A percentile compares a stretch with the other conserved stretches of the same genome.
These are phyloP conservation scores for Metschnikowia chrysomelidarum DNA, from an alignment of 805 yeast species.

Conservation along the genomic window DNA sequence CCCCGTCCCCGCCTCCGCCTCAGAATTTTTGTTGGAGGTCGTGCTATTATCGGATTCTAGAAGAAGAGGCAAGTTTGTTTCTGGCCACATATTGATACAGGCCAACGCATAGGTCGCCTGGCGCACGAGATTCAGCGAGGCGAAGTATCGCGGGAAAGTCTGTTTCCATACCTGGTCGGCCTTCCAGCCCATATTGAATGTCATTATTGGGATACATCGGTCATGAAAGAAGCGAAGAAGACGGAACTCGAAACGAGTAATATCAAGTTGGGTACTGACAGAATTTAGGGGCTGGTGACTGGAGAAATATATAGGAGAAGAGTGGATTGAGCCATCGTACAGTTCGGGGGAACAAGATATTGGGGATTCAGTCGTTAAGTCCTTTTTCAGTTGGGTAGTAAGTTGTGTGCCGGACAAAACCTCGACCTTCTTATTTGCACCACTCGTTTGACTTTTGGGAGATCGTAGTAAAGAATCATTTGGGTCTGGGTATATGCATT, in stretches of 20 bases:
- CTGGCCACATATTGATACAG: constrained; percentile 26
- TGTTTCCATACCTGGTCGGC: constrained; percentile 26
- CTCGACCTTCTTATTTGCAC: too few species aligned
- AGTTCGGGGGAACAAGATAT: not conserved
- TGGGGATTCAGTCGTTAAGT: too few species aligned
- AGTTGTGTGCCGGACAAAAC: too few species aligned
- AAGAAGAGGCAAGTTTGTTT: constrained; percentile 17
- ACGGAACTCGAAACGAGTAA: constrained; percentile 25
- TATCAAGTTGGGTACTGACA: constrained; percentile 20
- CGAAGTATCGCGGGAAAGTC: constrained; percentile 27
- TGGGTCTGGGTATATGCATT: constrained; percentile 23
- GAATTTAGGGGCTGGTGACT: constrained; percentile 13
- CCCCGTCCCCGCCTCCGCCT: not conserved
- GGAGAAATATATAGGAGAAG: not conserved
- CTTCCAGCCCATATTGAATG: constrained; percentile 22
- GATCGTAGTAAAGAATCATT: too few species aligned
- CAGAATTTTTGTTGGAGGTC: not conserved
- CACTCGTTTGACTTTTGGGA: too few species aligned
- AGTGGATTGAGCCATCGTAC: too few species aligned
- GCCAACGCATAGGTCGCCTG: constrained; percentile 26
- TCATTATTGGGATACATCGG: constrained; percentile 27
- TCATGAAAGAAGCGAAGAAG: constrained; percentile 28
- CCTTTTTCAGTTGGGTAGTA: too few species aligned
- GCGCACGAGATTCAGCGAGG: constrained; percentile 26
- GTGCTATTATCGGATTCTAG: constrained; percentile 8